Conservation (phyloP, 1,284 basidiomycete genomes). For the Papiliotrema nemorosa region DNA sequence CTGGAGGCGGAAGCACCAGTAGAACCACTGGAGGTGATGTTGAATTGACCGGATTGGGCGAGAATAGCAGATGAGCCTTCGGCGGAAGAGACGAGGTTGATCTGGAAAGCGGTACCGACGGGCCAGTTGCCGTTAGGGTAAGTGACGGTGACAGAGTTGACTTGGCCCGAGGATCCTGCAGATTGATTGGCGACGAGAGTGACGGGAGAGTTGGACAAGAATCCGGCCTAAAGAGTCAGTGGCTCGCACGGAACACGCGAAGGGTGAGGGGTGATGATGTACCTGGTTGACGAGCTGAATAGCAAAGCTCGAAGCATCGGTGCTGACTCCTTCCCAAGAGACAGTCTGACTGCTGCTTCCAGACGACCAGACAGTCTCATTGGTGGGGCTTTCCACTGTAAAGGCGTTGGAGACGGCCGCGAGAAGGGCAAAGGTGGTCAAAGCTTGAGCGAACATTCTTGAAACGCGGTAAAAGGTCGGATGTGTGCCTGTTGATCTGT, state of each 20-base stretch:
- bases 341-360: conserved; percentile 57
- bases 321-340: conserved; percentile 61
- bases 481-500: not conserved
- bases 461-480: not conserved
- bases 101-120: conserved; percentile 51
- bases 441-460: conserved; percentile 53
- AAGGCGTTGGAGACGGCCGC: conserved; percentile 57
- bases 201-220: conserved; percentile 35
- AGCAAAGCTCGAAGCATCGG: conserved; percentile 65
- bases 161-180: conserved; percentile 27
- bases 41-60: conserved; percentile 57
- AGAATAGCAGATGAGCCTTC: conserved; percentile 48
- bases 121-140: conserved; percentile 40
- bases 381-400: conserved; percentile 58
- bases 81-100: conserved; percentile 63
- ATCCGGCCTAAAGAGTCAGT: conserved; percentile 21
- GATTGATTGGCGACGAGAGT: conserved; percentile 35
- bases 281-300: conserved; percentile 65
- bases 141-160: conserved; percentile 24
- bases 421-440: conserved; percentile 52
- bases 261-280: conserved; percentile 18
- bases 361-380: conserved; percentile 56
- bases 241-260: not conserved
- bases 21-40: conserved; percentile 49
- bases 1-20: not conserved